Evolutionary conservation across 495 filamentous ascomycete genomes (phyloP), one percentile per base, ranked within the genome.

Genomic region (Aspergillus steynii): DNA sequence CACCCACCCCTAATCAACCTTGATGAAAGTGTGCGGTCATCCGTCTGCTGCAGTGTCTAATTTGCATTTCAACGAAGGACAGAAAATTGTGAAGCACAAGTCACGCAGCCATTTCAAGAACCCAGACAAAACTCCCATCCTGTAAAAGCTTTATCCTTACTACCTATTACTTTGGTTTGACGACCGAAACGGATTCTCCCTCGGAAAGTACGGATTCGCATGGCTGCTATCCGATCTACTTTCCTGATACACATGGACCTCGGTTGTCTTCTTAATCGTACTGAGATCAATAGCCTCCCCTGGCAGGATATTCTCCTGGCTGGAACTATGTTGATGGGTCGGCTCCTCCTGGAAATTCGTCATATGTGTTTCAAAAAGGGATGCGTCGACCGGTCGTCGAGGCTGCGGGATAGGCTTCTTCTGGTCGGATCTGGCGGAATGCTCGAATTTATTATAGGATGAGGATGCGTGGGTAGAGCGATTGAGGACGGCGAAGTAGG

Each of bases 231-330:
- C 5, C 37, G 8, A 14, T 12, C 53, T 29, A 9, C 8, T 51
- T 46, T 56, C 53, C 20, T 61, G 45, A 15, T 28, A 63, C 4
- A 48, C 50, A 31, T 37, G 42, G 3, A 63, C 55, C 14, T 54
- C 61, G 1, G 55, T 63, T 8, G 61, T 59, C 42, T 55, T 63
- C 26, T 54, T 26, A n/a, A 63, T 63, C 32, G 26, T 29, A 4
- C 29, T n/a, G 6, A 25, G n/a, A 31, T 32, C 50, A 27, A 49
- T 7, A 12, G 8, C 25, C 5, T 50, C 20, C 0, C n/a, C 15
- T 12, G 28, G 8, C 1, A 63, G 37, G 2, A 63, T 63, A 28
- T 59, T 59, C 15, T 63, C 61, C 50, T 59, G 61, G 14, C 61
- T 63, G 5, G 28, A 42, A 26, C 34, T 28, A 47, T 55, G 25